Evolutionary conservation across 805 yeast genomes (phyloP).

Genomic region (Cyberlindnera mycetangii): DNA sequence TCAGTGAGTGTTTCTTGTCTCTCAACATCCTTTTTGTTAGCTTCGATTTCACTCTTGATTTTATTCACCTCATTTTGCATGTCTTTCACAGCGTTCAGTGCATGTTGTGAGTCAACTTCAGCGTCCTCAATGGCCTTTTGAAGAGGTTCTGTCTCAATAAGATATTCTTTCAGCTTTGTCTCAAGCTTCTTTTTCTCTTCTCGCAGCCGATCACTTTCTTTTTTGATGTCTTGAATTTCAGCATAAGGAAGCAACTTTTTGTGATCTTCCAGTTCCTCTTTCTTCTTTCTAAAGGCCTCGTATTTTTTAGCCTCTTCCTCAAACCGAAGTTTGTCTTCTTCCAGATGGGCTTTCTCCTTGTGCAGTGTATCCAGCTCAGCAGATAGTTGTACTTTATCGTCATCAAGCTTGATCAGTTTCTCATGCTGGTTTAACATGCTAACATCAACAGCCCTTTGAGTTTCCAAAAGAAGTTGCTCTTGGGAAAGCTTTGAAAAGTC

Average conservation of each 20-base stretch:
- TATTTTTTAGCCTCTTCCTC: slow-evolving; percentile 48
- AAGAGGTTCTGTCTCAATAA: slow-evolving; percentile 22
- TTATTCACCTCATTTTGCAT: slow-evolving; percentile 22
- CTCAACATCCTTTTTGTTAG: slow-evolving; percentile 35
- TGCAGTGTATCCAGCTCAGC: slow-evolving; percentile 34
- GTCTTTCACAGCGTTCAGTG: slow-evolving; percentile 27
- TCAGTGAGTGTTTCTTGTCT: slow-evolving; percentile 12
- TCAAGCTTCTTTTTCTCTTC: slow-evolving; percentile 28
- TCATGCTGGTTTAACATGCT: slow-evolving; percentile 56
- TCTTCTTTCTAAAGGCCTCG: slow-evolving; percentile 45
- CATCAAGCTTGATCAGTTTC: slow-evolving; percentile 50
- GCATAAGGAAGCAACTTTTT: slow-evolving; percentile 48
- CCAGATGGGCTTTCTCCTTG: slow-evolving; percentile 10
- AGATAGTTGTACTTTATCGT: slow-evolving; percentile 35
- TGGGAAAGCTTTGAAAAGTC: slow-evolving; percentile 83
- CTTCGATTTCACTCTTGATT: slow-evolving; percentile 25
- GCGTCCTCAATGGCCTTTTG: slow-evolving; percentile 19
- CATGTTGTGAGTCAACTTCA: slow-evolving; percentile 28
- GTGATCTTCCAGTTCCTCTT: slow-evolving; percentile 45
- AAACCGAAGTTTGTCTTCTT: slow-evolving; percentile 34
- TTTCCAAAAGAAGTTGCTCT: slow-evolving; percentile 68
- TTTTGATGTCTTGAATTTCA: slow-evolving; percentile 37
- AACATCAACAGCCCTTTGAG: slow-evolving; percentile 77
- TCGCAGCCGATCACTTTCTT: slow-evolving; percentile 21
- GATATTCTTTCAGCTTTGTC: slow-evolving; percentile 28